phyloP scores from a whole-genome alignment of 768 basidiomycete genomes.

The Mycena galericulata region DNA sequence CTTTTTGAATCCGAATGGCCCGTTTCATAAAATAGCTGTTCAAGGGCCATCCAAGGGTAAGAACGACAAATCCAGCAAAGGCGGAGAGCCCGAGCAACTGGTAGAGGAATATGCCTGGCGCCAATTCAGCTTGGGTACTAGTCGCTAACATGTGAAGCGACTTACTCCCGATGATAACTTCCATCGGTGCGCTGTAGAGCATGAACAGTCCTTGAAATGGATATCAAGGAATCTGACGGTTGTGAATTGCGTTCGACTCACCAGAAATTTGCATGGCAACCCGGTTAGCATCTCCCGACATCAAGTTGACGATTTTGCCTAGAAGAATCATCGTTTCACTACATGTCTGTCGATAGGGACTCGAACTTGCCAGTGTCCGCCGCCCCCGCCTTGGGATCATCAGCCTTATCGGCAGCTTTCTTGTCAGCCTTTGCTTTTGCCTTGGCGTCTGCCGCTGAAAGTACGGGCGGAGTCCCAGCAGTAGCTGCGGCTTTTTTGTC shows the following conservation, averaged over 20 bases:
- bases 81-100: conserved; percentile 73
- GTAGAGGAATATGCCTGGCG: conserved; percentile 22
- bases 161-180: conserved; percentile 29
- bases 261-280: conserved; percentile 48
- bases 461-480: background rate
- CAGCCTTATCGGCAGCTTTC: conserved; percentile 53
- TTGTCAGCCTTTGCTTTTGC: conserved; percentile 50
- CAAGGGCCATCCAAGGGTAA: conserved; percentile 76
- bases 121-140: background rate
- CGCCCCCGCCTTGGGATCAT: conserved; percentile 72
- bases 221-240: background rate
- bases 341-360: no score
- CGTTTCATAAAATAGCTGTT: conserved; percentile 76
- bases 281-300: conserved; percentile 82
- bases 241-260: conserved; percentile 30
- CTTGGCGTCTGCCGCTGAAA: conserved; percentile 26
- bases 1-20: conserved; percentile 74
- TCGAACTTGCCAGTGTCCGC: conserved; percentile 67
- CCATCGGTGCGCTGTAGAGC: conserved; percentile 31
- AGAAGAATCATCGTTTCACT: background rate
- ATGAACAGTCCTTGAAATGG: background rate
- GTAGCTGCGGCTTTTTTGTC: conserved; percentile 31
- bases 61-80: conserved; percentile 78
- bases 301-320: conserved; percentile 91
- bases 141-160: background rate